A percentile compares a stretch with the other conserved stretches of the same genome.
Conservation (phyloP, 176 grass and related monocot genomes). For the Stipa capillata region DNA sequence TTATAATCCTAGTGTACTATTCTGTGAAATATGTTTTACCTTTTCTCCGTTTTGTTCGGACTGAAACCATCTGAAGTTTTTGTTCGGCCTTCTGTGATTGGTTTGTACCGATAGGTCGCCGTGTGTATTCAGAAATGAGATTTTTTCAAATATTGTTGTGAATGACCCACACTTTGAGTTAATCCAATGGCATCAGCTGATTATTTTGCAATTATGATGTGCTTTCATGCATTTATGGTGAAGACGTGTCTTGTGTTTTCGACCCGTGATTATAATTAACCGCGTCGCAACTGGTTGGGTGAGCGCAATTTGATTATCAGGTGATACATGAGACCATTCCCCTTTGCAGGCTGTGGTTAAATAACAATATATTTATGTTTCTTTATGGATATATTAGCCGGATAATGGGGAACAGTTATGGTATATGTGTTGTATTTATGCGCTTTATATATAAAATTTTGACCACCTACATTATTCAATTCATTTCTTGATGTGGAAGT, state of each 20-base stretch:
- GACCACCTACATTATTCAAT: too few relatives aligned
- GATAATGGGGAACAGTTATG: background rate
- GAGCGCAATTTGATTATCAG: too few relatives aligned
- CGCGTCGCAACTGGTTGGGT: background rate
- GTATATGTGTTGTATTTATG: background rate
- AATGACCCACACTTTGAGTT: too few relatives aligned
- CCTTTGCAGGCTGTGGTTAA: too few relatives aligned
- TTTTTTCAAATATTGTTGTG: background rate
- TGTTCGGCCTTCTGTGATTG: too few relatives aligned
- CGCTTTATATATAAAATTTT: background rate
- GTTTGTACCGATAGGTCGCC: too few relatives aligned
- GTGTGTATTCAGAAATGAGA: background rate
- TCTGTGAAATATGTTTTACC: conserved; percentile 16
- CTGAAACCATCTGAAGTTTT: background rate
- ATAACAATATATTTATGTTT: background rate
- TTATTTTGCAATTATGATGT: background rate
- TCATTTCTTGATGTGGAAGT: background rate
- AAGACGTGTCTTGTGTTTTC: too few relatives aligned
- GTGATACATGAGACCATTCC: background rate
- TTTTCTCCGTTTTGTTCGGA: background rate
- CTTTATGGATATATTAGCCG: background rate
- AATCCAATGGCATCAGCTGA: background rate
- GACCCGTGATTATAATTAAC: too few relatives aligned
- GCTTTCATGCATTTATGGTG: background rate
- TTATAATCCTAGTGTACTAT: conserved; percentile 17